Percentiles rank a stretch among this genome's conserved stretches.
Conservation (phyloP, 2,329 filamentous ascomycete genomes). For the Colletotrichum sp. region DNA sequence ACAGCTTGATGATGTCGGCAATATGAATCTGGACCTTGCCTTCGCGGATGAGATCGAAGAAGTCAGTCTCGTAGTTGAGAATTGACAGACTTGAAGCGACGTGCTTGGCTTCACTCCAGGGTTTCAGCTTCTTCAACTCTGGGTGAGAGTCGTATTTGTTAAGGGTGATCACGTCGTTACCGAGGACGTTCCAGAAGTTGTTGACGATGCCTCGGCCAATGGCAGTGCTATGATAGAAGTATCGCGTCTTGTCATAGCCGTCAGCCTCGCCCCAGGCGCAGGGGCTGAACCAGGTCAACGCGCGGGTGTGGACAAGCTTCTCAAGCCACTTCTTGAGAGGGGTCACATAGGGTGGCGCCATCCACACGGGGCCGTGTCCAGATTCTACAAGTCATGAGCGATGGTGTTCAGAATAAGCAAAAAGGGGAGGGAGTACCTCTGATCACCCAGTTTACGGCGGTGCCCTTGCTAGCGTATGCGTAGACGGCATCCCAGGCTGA, state of each 20-base stretch:
- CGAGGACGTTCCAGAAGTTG: constrained; percentile 62
- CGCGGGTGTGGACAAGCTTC: constrained; percentile 68
- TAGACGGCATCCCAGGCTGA: constrained; percentile 71
- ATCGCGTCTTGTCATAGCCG: constrained; percentile 59
- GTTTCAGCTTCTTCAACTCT: constrained; percentile 57
- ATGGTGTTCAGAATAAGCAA: neutral
- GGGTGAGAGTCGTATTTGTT: constrained; percentile 61
- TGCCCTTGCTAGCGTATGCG: constrained; percentile 59
- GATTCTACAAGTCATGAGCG: constrained; percentile 28
- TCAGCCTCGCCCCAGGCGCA: constrained; percentile 73
- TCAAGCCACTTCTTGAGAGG: constrained; percentile 73
- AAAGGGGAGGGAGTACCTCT: constrained; percentile 41
- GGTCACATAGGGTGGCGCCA: constrained; percentile 66
- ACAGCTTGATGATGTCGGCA: constrained; percentile 53
- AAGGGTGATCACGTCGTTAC: constrained; percentile 56
- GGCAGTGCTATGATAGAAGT: constrained; percentile 61
- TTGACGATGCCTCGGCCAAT: constrained; percentile 61
- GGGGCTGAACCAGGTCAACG: constrained; percentile 76
- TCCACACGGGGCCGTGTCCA: constrained; percentile 64
- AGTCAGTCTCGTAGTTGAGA: constrained; percentile 62
- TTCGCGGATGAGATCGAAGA: constrained; percentile 59
- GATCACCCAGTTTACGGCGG: constrained; percentile 65
- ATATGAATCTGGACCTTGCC: constrained; percentile 59
- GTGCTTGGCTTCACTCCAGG: constrained; percentile 56
- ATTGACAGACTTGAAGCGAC: constrained; percentile 62